A percentile compares a stretch with the other conserved stretches of the same genome.
phyloP scores from a whole-genome alignment of 768 basidiomycete genomes.

The Hygrophorus russula region DNA sequence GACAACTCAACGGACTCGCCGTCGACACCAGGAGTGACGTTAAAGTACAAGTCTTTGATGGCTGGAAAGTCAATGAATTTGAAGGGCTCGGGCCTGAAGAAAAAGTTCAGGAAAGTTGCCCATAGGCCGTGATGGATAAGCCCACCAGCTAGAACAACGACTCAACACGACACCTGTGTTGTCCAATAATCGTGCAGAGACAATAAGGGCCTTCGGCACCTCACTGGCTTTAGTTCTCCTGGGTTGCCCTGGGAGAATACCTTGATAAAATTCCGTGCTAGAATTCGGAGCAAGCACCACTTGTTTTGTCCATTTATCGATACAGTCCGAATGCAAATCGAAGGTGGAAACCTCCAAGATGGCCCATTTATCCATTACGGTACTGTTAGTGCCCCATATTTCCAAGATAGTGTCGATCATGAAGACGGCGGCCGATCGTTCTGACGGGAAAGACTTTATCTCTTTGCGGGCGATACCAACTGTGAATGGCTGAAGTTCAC shows the following conservation, averaged over 20 bases:
- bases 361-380: conserved; percentile 42
- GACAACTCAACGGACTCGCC: conserved; percentile 51
- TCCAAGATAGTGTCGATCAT: conserved; percentile 58
- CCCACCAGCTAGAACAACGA: conserved; percentile 68
- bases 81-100: conserved; percentile 82
- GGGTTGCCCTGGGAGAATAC: conserved; percentile 64
- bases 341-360: conserved; percentile 57
- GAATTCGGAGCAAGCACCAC: conserved; percentile 58
- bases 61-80: conserved; percentile 82
- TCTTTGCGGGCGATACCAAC: conserved; percentile 83
- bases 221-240: conserved; percentile 54
- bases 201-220: conserved; percentile 53
- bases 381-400: conserved; percentile 85
- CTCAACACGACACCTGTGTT: conserved; percentile 45
- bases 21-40: conserved; percentile 35
- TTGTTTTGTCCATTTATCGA: conserved; percentile 34
- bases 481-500: conserved; percentile 72
- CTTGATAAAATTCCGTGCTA: conserved; percentile 76
- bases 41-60: conserved; percentile 45
- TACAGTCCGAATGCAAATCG: conserved; percentile 56
- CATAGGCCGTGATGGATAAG: conserved; percentile 2
- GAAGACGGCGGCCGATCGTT: conserved; percentile 56
- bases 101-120: conserved; percentile 8
- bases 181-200: conserved; percentile 59
- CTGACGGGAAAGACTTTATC: conserved; percentile 40